Evolutionary conservation across 2,329 filamentous ascomycete species (phyloP).

Genomic region (Monilinia fructicola): DNA sequence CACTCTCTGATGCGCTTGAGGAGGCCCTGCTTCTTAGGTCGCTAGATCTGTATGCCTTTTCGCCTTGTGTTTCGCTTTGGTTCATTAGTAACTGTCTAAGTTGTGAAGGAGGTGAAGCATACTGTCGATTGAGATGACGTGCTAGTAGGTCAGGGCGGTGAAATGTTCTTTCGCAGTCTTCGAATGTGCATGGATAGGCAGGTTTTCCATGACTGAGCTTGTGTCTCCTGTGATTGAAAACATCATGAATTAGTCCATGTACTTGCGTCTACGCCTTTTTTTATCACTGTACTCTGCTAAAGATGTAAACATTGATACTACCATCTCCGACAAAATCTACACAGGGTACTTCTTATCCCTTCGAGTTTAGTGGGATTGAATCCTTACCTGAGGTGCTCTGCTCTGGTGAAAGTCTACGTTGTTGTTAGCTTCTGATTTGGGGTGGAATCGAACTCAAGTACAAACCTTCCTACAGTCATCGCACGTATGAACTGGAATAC

Average conservation of each 20-base stretch:
- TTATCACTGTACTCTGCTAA: background rate
- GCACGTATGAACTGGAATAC: slow-evolving; percentile 41
- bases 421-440: slow-evolving; percentile 26
- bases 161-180: slow-evolving; percentile 57
- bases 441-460: background rate
- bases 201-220: slow-evolving; percentile 60
- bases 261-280: background rate
- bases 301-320: background rate
- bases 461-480: slow-evolving; percentile 39
- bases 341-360: background rate
- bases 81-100: slow-evolving; percentile 27
- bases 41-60: slow-evolving; percentile 41
- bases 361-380: background rate
- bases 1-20: slow-evolving; percentile 35
- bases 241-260: background rate
- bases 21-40: slow-evolving; percentile 36
- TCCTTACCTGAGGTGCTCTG: slow-evolving; percentile 59
- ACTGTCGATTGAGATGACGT: slow-evolving; percentile 57
- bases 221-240: slow-evolving; percentile 50
- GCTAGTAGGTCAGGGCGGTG: slow-evolving; percentile 59
- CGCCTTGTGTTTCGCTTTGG: slow-evolving; percentile 48
- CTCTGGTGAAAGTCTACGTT: slow-evolving; percentile 58
- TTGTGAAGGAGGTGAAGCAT: slow-evolving; percentile 33
- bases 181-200: slow-evolving; percentile 51
- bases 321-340: background rate